Percentiles rank a stretch among this genome's conserved stretches.
phyloP scores from a whole-genome alignment of 352 stramenopile species.

The Phytopythium cucurbitacearum region DNA sequence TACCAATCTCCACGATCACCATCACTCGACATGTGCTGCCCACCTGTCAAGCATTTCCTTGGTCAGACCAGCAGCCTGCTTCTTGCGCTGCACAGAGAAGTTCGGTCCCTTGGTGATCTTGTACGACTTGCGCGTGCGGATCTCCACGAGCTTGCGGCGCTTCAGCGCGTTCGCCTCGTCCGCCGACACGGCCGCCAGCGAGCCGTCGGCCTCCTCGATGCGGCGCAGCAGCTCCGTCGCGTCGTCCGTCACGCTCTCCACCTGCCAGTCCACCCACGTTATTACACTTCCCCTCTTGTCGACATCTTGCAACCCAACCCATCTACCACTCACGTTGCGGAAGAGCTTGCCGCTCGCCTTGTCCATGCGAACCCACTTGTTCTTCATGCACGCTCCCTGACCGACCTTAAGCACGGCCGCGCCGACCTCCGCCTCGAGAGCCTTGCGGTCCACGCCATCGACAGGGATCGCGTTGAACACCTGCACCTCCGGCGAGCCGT shows the following conservation, averaged over 20 bases:
- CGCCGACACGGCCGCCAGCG: conserved; percentile 61
- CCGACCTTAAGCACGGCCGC: conserved; percentile 92
- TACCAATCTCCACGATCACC: not conserved
- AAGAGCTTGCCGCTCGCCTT: conserved; percentile 86
- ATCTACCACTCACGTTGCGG: conserved; percentile 44
- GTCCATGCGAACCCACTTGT: conserved; percentile 96
- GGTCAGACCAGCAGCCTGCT: conserved; percentile 96
- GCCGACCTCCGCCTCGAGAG: conserved; percentile 81
- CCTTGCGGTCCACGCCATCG: conserved; percentile 62
- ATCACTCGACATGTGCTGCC: conserved; percentile 3
- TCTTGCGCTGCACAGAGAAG: conserved; percentile 93
- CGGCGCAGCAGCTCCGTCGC: conserved; percentile 84
- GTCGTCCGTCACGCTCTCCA: conserved; percentile 58
- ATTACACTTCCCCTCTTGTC: not conserved
- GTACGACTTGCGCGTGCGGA: conserved; percentile 93
- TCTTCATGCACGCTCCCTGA: conserved; percentile 97
- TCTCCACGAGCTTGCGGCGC: conserved; percentile 75
- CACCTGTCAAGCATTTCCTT: conserved; percentile 98
- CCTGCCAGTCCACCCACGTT: conserved; percentile 9
- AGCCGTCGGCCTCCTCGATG: conserved; percentile 56
- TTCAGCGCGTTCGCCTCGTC: conserved; percentile 78
- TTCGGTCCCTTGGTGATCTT: conserved; percentile 89
- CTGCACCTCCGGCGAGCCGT: conserved; percentile 80
- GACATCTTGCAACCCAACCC: not conserved
- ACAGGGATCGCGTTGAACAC: conserved; percentile 80